A percentile compares a stretch with the other conserved stretches of the same genome.
Evolutionary conservation across 2,329 filamentous ascomycete genomes (phyloP).

Genomic region (Arthrobotrys iridis): DNA sequence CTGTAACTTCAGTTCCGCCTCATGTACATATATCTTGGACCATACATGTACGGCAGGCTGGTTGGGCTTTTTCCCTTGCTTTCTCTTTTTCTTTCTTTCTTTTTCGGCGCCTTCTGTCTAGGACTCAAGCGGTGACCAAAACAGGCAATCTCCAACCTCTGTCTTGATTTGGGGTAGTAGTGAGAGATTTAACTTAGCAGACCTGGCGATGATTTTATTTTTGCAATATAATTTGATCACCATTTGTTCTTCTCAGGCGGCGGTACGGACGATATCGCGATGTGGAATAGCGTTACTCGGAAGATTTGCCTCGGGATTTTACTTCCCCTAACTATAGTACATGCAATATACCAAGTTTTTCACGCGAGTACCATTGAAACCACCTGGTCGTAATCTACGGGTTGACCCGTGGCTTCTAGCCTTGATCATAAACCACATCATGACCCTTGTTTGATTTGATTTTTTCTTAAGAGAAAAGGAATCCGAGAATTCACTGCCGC

Average conservation of each 20-base stretch:
- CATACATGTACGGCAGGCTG: neutral
- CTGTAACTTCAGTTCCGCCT: no score
- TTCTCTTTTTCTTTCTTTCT: no score
- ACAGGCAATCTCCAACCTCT: constrained; percentile 5
- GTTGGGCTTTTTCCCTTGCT: neutral
- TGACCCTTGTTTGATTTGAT: constrained; percentile 7
- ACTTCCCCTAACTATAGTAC: neutral
- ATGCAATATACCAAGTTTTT: neutral
- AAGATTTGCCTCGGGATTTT: constrained; percentile 11
- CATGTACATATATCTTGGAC: neutral
- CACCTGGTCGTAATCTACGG: neutral
- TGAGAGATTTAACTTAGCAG: neutral
- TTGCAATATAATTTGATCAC: constrained; percentile 10
- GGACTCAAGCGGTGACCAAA: constrained; percentile 16
- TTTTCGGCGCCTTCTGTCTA: no score
- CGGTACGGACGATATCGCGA: no score
- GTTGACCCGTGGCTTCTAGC: neutral
- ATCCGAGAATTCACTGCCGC: neutral
- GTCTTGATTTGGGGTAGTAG: neutral
- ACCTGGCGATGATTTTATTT: neutral
- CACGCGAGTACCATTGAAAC: neutral
- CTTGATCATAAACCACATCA: constrained; percentile 1
- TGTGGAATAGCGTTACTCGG: no score
- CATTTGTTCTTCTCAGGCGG: constrained; percentile 14
- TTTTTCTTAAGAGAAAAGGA: no score